Percentiles rank a stretch among this genome's conserved stretches.
These are phyloP conservation scores for Cladosporium sphaerospermum DNA, from an alignment of 2,329 filamentous ascomycete genomes.

Conservation along the genomic window DNA sequence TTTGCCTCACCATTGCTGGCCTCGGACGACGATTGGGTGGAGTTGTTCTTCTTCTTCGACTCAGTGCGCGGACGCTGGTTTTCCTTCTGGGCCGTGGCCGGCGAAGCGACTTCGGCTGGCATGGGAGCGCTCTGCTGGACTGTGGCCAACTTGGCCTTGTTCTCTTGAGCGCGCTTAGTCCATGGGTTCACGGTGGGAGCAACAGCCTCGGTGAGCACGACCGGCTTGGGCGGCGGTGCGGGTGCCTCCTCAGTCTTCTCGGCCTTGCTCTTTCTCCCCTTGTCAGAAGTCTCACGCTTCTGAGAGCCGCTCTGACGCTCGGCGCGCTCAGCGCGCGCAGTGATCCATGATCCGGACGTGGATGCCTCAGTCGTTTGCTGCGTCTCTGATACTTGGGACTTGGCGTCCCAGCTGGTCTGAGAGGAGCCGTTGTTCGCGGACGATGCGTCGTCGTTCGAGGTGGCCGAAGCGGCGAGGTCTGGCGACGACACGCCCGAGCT, in stretches of 20 bases:
- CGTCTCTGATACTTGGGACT: constrained; percentile 56
- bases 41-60: constrained; percentile 22
- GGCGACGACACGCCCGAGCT: constrained; percentile 43
- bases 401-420: constrained; percentile 62
- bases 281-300: constrained; percentile 13
- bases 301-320: constrained; percentile 24
- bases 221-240: constrained; percentile 40
- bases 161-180: constrained; percentile 68
- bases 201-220: constrained; percentile 70
- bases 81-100: constrained; percentile 19
- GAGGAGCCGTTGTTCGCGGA: constrained; percentile 56
- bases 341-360: constrained; percentile 49
- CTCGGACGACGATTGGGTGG: constrained; percentile 13
- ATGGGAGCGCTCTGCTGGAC: constrained; percentile 4
- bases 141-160: constrained; percentile 46
- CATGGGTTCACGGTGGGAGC: constrained; percentile 82
- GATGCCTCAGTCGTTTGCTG: constrained; percentile 16
- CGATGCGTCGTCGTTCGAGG: constrained; percentile 56
- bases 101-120: constrained; percentile 14
- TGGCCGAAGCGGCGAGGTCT: constrained; percentile 48
- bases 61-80: constrained; percentile 25
- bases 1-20: constrained; percentile 15
- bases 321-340: constrained; percentile 32
- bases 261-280: constrained; percentile 17
- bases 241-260: constrained; percentile 23